These are phyloP conservation scores for Chrysoporthe cubensis DNA, from an alignment of 2,329 filamentous ascomycete genomes.

Conservation along the genomic window DNA sequence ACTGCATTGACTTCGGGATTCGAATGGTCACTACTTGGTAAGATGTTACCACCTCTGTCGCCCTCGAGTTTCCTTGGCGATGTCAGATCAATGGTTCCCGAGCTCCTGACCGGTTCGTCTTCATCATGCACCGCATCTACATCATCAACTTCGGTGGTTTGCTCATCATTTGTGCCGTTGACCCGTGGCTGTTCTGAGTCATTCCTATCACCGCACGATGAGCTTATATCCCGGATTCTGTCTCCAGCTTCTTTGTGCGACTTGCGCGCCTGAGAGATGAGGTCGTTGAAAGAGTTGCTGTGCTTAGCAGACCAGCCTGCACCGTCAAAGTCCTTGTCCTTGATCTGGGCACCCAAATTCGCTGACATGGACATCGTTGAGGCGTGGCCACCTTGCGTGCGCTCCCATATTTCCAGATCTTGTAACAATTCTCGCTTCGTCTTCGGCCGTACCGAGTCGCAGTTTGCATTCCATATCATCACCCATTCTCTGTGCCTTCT, in stretches of 20 bases:
- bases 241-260: constrained; percentile 38
- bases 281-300: constrained; percentile 72
- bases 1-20: not conserved
- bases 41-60: not conserved
- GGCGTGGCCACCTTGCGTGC: constrained; percentile 71
- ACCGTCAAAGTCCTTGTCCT: constrained; percentile 87
- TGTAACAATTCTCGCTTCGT: constrained; percentile 71
- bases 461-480: constrained; percentile 96
- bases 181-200: not conserved
- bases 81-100: not conserved
- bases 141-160: not conserved
- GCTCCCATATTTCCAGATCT: constrained; percentile 86
- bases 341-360: constrained; percentile 58
- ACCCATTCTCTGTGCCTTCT: constrained; percentile 89
- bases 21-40: not conserved
- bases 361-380: constrained; percentile 43
- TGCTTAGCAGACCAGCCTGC: constrained; percentile 75
- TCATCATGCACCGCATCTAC: not conserved
- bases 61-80: not conserved
- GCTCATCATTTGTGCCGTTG: not conserved
- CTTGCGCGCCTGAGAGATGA: constrained; percentile 76
- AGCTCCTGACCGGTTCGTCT: not conserved
- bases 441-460: constrained; percentile 77
- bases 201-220: not conserved
- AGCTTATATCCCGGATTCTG: not conserved